Conservation (phyloP, 1,284 basidiomycete species). For the Ustilago nuda region DNA sequence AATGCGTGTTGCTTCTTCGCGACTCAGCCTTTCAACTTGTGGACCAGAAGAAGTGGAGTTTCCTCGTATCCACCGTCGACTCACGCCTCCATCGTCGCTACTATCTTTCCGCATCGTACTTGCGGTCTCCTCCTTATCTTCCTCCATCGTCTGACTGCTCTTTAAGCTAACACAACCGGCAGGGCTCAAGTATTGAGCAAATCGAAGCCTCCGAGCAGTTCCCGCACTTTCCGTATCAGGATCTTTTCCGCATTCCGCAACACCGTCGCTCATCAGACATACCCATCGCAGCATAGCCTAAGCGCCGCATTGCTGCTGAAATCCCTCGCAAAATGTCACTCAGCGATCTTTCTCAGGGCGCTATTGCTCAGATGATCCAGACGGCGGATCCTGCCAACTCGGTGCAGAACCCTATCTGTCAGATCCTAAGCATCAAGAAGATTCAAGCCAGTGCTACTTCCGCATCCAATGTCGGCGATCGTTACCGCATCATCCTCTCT, state of each 20-base stretch:
- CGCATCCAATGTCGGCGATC: constrained; percentile 57
- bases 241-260: neutral
- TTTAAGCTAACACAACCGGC: neutral
- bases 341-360: constrained; percentile 58
- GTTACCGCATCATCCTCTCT: constrained; percentile 67
- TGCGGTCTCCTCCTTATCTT: neutral
- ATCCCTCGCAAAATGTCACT: constrained; percentile 35
- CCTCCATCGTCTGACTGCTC: neutral
- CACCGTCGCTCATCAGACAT: neutral
- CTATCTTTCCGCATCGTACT: neutral
- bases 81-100: too few relatives aligned
- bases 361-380: constrained; percentile 62
- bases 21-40: constrained; percentile 31
- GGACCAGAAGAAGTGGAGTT: constrained; percentile 34
- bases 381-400: constrained; percentile 48
- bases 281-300: neutral
- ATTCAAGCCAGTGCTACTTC: constrained; percentile 54
- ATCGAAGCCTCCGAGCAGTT: neutral
- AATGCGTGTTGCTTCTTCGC: constrained; percentile 17
- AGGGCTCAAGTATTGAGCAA: neutral
- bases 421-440: constrained; percentile 68
- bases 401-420: constrained; percentile 62
- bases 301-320: neutral
- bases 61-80: neutral
- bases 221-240: neutral